Percentiles rank a stretch among this genome's conserved stretches.
These are phyloP conservation scores for Erythrophleum ivorense DNA, from an alignment of 331 rosid species.

Conservation along the genomic window DNA sequence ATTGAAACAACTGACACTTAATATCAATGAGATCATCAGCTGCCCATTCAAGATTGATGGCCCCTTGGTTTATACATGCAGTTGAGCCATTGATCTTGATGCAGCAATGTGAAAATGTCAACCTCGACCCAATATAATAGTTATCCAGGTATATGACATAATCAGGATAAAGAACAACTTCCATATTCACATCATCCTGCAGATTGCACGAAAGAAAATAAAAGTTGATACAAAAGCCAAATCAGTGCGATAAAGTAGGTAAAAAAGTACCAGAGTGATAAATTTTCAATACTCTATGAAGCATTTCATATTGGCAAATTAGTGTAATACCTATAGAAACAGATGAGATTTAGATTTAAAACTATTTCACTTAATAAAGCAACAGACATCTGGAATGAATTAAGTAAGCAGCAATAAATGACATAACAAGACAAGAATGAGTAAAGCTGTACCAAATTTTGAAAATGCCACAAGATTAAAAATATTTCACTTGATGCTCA, in stretches of 20 bases:
- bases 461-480: slow-evolving; percentile 13
- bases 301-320: slow-evolving; percentile 18
- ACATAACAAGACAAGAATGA: neutral
- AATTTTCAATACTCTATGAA: neutral
- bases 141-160: slow-evolving; percentile 72
- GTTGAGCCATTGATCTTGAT: slow-evolving; percentile 67
- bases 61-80: slow-evolving; percentile 49
- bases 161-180: slow-evolving; percentile 84
- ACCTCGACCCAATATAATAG: slow-evolving; percentile 59
- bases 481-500: slow-evolving; percentile 19
- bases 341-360: too few relatives aligned
- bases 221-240: slow-evolving; percentile 38
- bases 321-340: neutral
- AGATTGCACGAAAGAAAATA: slow-evolving; percentile 24
- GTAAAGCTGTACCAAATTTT: slow-evolving; percentile 23
- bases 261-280: neutral
- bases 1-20: slow-evolving; percentile 62
- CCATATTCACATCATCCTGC: slow-evolving; percentile 62
- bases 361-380: too few relatives aligned
- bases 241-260: slow-evolving; percentile 23
- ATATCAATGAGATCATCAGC: slow-evolving; percentile 67
- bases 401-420: neutral
- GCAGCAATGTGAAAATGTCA: slow-evolving; percentile 65
- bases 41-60: slow-evolving; percentile 71
- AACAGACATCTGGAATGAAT: slow-evolving; percentile 22